A percentile compares a stretch with the other conserved stretches of the same genome.
Evolutionary conservation across 495 filamentous ascomycete genomes (phyloP).

Genomic region (Clavariopsis aquatica): DNA sequence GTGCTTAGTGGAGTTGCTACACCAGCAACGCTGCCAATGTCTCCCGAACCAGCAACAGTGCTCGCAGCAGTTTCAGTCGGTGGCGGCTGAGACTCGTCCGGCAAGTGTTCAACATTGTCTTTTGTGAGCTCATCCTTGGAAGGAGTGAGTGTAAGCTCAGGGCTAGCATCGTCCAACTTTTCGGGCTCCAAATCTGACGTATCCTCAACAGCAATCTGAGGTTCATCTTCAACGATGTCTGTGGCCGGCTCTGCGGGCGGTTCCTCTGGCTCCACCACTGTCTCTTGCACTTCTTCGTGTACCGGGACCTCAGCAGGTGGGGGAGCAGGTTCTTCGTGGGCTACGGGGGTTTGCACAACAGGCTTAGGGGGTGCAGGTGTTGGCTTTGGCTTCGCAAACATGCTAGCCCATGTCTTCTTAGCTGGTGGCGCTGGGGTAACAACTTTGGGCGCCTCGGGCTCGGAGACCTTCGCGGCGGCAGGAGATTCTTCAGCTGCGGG

Average conservation of each 20-base stretch:
- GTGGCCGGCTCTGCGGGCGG: conserved; percentile 39
- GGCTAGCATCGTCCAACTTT: conserved; percentile 5
- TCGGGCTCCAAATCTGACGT: conserved; percentile 44
- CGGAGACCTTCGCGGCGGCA: conserved; percentile 34
- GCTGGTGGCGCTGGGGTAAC: conserved; percentile 49
- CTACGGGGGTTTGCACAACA: conserved; percentile 25
- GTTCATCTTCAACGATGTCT: conserved; percentile 38
- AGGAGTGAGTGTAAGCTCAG: conserved; percentile 58
- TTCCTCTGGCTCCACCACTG: conserved; percentile 42
- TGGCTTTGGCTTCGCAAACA: conserved; percentile 57
- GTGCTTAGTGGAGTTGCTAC: conserved; percentile 61
- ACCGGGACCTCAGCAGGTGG: conserved; percentile 39
- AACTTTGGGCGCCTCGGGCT: conserved; percentile 49
- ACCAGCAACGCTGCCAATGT: conserved; percentile 58
- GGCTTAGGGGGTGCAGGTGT: conserved; percentile 44
- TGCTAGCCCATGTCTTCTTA: conserved; percentile 65
- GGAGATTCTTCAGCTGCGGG: conserved; percentile 40
- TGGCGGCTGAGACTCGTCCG: conserved; percentile 74
- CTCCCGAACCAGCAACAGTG: conserved; percentile 80
- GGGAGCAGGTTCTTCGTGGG: conserved; percentile 12
- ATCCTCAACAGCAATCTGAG: conserved; percentile 40
- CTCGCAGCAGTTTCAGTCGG: conserved; percentile 85
- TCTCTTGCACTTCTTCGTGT: conserved; percentile 39
- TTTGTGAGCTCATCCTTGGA: conserved; percentile 86
- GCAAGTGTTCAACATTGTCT: conserved; percentile 85